Evolutionary conservation across 495 filamentous ascomycete species (phyloP).

Genomic region (Collariella sp.): DNA sequence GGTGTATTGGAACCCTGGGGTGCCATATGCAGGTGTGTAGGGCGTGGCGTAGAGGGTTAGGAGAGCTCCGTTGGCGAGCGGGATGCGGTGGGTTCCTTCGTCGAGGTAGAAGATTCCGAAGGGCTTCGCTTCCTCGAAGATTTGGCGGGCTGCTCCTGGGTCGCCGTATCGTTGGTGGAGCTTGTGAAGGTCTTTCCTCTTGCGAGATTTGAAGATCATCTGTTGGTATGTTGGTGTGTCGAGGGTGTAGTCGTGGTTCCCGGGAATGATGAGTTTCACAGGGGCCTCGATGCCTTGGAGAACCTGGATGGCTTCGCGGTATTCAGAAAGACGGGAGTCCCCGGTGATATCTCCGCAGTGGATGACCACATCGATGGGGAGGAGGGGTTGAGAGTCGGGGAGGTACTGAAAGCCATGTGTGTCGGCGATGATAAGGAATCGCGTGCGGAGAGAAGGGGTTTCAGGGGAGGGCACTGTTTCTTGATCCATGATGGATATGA

Average conservation of each 20-base stretch:
- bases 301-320: slow-evolving; percentile 43
- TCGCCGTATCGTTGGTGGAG: not conserved
- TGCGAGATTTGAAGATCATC: not conserved
- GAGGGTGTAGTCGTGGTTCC: slow-evolving; percentile 71
- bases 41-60: slow-evolving; percentile 63
- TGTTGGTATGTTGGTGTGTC: slow-evolving; percentile 37
- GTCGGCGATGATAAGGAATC: slow-evolving; percentile 55
- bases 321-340: slow-evolving; percentile 48
- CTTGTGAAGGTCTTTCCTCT: not conserved
- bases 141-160: not conserved
- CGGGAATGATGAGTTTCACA: slow-evolving; percentile 71
- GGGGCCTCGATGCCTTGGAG: slow-evolving; percentile 50
- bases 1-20: slow-evolving; percentile 57
- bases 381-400: slow-evolving; percentile 3
- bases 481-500: not conserved
- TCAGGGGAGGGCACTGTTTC: not conserved
- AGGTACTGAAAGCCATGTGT: slow-evolving; percentile 42
- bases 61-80: slow-evolving; percentile 46
- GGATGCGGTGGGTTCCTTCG: slow-evolving; percentile 53
- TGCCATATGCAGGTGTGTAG: slow-evolving; percentile 52
- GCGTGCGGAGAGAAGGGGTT: slow-evolving; percentile 14
- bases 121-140: not conserved
- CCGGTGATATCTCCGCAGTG: slow-evolving; percentile 70
- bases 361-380: slow-evolving; percentile 50
- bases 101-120: slow-evolving; percentile 51